A percentile compares a stretch with the other conserved stretches of the same genome.
These are phyloP conservation scores for Paraphysoderma sedebokerense DNA, from an alignment of 371 early-diverging fungal genomes.

Conservation along the genomic window DNA sequence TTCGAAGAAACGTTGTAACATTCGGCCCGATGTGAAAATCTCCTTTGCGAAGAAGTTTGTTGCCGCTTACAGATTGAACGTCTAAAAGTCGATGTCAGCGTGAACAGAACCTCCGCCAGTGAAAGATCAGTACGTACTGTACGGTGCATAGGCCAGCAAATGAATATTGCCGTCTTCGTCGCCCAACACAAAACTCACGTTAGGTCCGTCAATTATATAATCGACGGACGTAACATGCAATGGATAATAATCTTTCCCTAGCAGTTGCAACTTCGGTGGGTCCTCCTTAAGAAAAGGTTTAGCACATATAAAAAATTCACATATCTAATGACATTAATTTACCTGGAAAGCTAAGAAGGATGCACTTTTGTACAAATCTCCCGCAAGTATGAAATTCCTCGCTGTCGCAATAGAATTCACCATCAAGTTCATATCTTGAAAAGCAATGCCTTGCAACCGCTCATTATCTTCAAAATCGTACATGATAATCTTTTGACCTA, in stretches of 20 bases:
- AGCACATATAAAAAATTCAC: not conserved
- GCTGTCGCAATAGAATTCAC: slow-evolving; percentile 63
- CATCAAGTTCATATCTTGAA: slow-evolving; percentile 86
- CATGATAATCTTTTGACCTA: slow-evolving; percentile 83
- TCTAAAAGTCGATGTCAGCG: slow-evolving; percentile 27
- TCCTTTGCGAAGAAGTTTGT: slow-evolving; percentile 71
- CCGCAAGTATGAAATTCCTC: slow-evolving; percentile 82
- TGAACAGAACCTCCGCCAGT: no score
- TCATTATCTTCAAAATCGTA: slow-evolving; percentile 82
- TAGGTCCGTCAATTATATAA: slow-evolving; percentile 56
- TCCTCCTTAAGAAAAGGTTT: slow-evolving; percentile 44
- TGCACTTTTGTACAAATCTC: slow-evolving; percentile 79
- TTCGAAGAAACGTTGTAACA: slow-evolving; percentile 39
- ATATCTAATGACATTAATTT: not conserved
- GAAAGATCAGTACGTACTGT: slow-evolving; percentile 37
- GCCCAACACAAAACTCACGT: slow-evolving; percentile 55
- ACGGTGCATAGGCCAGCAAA: slow-evolving; percentile 70
- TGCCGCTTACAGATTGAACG: slow-evolving; percentile 73
- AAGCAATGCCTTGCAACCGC: slow-evolving; percentile 81
- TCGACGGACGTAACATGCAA: slow-evolving; percentile 51
- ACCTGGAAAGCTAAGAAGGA: slow-evolving; percentile 92
- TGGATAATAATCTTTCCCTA: slow-evolving; percentile 77
- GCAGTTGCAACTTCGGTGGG: slow-evolving; percentile 67
- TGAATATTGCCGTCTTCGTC: slow-evolving; percentile 70
- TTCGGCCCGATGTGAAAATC: slow-evolving; percentile 71